Evolutionary conservation across 768 basidiomycete species (phyloP).

Genomic region (Termitomyces sp.): DNA sequence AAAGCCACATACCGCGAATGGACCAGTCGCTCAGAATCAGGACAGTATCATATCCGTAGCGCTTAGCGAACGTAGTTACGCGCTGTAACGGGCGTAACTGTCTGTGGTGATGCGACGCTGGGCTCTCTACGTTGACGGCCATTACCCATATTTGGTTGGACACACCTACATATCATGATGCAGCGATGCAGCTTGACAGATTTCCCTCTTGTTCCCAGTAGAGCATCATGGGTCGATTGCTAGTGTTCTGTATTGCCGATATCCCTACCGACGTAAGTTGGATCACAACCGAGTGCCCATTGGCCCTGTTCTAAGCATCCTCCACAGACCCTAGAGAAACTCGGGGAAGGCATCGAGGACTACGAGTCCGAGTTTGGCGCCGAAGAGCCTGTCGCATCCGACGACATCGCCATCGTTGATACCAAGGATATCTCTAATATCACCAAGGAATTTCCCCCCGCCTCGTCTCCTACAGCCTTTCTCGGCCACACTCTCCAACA

Average conservation of each 20-base stretch:
- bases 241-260: not conserved
- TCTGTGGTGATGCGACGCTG: too few species aligned
- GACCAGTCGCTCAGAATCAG: too few species aligned
- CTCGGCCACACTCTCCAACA: not conserved
- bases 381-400: not conserved
- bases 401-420: not conserved
- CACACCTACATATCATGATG: too few species aligned
- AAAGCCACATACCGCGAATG: too few species aligned
- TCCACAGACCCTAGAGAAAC: not conserved
- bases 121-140: not conserved
- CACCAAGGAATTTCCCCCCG: not conserved
- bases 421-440: not conserved
- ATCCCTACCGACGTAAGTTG: not conserved
- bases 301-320: not conserved
- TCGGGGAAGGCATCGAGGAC: not conserved
- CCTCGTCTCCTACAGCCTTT: not conserved
- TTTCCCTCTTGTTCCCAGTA: too few species aligned
- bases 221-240: not conserved
- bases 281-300: not conserved
- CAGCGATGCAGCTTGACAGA: too few species aligned
- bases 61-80: too few species aligned
- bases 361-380: not conserved
- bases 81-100: too few species aligned
- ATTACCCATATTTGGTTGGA: too few species aligned
- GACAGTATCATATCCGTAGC: too few species aligned